Evolutionary conservation across 352 stramenopile species (phyloP), one percentile per base, ranked within the genome.

Genomic region (Phytophthora fragariae): DNA sequence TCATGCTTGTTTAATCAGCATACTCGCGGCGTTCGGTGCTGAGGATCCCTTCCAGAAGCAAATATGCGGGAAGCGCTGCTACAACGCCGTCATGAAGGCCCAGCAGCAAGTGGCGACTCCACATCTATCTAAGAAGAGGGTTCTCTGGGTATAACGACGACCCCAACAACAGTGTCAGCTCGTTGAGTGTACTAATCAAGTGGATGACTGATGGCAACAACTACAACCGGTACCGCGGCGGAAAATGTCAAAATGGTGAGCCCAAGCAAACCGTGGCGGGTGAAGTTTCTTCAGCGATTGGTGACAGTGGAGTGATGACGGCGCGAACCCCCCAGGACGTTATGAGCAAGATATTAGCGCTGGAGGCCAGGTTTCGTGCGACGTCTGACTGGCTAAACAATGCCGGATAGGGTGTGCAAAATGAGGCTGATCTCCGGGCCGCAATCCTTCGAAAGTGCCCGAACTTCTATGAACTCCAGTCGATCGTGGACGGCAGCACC

Each of bases 201-300:
- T 68, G 61, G 39, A 41, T 68, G 29, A 68, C 61, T 10, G 29
- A 56, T 1, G 29, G 47, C 15, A 49, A 44, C 14, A 65, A 57
- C 17, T 63, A 63, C 24, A 54, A 54, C 9, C 47, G 47, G 5
- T 65, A 55, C 12, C 44, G 58, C 31, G 46, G 15, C 2, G 56
- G 35, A 3, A 8, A 62, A 3, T 37, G 35, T 8, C 35, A 62
- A 53, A 39, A 21, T 50, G 37, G 56, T 21, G 56, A 62, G 19
- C 21, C 35, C 3, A 62, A 62, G 56, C 17, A 33, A 24, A 52
- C 56, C 2, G 5, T 57, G 29, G 59, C 59, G 29, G 12, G 59
- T 15, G 47, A 65, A 37, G n/a, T 65, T 24, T 37, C 35, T 1
- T 21, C 15, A 50, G 9, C 17, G 9, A 65, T 65, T 35, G 17